Evolutionary conservation across 2,329 filamentous ascomycete genomes (phyloP), one percentile per base, ranked within the genome.

Genomic region (Fusarium fracticaudum): DNA sequence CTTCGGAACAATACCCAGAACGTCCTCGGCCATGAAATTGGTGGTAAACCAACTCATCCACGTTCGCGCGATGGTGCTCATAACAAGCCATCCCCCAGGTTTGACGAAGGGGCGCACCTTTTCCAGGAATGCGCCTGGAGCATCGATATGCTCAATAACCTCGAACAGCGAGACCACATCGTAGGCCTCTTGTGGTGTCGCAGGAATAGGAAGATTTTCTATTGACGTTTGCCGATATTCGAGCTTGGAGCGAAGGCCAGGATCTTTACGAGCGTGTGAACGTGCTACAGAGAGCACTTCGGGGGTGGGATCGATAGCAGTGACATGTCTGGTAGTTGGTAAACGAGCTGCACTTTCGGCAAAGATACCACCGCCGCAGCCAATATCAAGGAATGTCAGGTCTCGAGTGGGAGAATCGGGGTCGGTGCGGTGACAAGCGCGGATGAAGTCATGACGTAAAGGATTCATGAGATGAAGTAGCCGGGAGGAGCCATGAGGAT

Each of bases 401-500:
- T 78, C 74, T 57, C 84, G 74, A 14, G 82, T 70, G 31, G 84
- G 79, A 38, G 72, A 60, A 53, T 85, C 83, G 68, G 84, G 83
- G 51, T 88, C 86, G 26, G 89, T 88, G 73, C 78, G 77, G 53
- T 92, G 89, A 80, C 96, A 98, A 72, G 86, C 84, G 29, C 87
- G 87, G 82, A 98, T 96, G 84, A 98, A 98, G 84, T 95, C 91
- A 85, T 98, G 95, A 40, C 96, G 95, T 51, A 98, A 90, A 4
- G 96, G 96, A 85, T 99, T 98, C 96, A 99, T 98, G 76, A 98
- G 92, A 83, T 99, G 96, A 5, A 99, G 91, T 67, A 98, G 91
- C 44, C 96, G 91, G 8, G 95, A 98, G 12, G 96, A 92, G 59
- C 96, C 96, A 80, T 98, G 91, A 3, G 96, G 94, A 83, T 98